These are phyloP conservation scores for Paragyromitra xinjiangensis DNA, from an alignment of 495 filamentous ascomycete species.

Conservation along the genomic window DNA sequence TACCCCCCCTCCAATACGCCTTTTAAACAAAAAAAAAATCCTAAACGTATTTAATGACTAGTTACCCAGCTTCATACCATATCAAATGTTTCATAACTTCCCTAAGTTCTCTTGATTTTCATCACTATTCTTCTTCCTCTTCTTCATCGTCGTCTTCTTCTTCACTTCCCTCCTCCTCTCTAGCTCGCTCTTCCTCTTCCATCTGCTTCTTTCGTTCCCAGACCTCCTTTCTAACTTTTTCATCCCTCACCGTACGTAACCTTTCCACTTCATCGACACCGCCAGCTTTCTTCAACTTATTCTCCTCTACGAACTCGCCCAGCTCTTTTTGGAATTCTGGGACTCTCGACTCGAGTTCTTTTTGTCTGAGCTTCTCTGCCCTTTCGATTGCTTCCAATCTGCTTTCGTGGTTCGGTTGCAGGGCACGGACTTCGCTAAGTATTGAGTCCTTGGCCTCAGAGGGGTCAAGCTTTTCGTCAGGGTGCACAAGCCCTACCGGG, in stretches of 20 bases:
- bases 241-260: constrained; percentile 83
- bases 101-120: constrained; percentile 10
- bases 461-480: constrained; percentile 76
- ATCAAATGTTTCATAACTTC: constrained; percentile 2
- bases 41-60: constrained; percentile 21
- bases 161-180: constrained; percentile 47
- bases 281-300: constrained; percentile 91
- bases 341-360: constrained; percentile 80
- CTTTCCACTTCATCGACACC: constrained; percentile 94
- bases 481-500: constrained; percentile 67
- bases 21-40: constrained; percentile 32
- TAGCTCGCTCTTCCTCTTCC: constrained; percentile 52
- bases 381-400: constrained; percentile 94
- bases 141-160: constrained; percentile 45
- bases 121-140: constrained; percentile 41
- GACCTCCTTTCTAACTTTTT: constrained; percentile 82
- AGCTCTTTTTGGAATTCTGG: constrained; percentile 91
- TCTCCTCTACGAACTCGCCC: constrained; percentile 86
- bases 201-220: constrained; percentile 73
- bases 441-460: constrained; percentile 86
- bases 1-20: constrained; percentile 25
- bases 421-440: constrained; percentile 88
- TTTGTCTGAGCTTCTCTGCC: constrained; percentile 85
- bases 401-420: constrained; percentile 94
- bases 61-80: constrained; percentile 12